Evolutionary conservation across 441 rosid genomes (phyloP).

Genomic region (Syzygium syzygioides): DNA sequence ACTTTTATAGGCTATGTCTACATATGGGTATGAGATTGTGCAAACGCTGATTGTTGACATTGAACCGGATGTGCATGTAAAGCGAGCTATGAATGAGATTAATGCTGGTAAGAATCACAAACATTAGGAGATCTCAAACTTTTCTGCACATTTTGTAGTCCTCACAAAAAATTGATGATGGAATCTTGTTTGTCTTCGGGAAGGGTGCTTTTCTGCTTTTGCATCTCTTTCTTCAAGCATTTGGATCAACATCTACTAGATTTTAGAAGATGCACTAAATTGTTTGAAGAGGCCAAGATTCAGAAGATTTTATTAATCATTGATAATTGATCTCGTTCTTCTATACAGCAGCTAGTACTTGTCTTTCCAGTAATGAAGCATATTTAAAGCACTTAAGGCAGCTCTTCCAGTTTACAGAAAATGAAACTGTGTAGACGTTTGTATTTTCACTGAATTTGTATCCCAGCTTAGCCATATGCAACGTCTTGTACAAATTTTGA

Average conservation of each 20-base stretch:
- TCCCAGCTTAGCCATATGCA: not conserved
- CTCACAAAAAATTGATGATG: not conserved
- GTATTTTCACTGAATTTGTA: not conserved
- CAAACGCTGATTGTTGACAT: constrained; percentile 52
- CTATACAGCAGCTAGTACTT: not conserved
- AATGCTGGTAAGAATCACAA: constrained; percentile 34
- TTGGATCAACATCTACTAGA: not conserved
- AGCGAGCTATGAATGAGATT: constrained; percentile 64
- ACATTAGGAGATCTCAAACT: not conserved
- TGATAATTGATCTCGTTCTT: not conserved
- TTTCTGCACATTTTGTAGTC: not conserved
- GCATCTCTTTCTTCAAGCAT: not conserved
- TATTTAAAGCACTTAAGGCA: not conserved
- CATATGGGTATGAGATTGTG: constrained; percentile 58
- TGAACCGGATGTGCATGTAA: constrained; percentile 49
- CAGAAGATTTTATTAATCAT: not conserved
- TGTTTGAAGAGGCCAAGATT: not conserved
- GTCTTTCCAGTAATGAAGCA: not conserved
- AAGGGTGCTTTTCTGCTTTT: not conserved
- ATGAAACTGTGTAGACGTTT: not conserved
- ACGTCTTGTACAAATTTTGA: not conserved
- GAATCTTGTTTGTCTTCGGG: not conserved
- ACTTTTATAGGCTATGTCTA: constrained; percentile 46
- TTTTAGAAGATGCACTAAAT: not conserved
- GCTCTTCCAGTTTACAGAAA: not conserved